Conservation (phyloP, 345 rosid genomes). For the Theobroma cacao region DNA sequence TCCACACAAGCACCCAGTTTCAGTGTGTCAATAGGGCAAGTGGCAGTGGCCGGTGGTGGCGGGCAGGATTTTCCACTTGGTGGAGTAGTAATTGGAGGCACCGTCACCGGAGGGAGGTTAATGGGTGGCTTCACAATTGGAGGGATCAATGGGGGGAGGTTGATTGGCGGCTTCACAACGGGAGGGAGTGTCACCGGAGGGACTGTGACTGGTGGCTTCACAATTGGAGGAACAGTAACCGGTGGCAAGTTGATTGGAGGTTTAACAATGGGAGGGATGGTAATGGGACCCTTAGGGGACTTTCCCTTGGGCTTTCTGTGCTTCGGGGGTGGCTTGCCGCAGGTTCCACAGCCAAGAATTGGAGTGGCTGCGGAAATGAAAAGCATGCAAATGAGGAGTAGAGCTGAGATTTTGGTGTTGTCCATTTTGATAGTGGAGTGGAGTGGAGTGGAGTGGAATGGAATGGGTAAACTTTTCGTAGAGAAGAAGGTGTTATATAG, state of each 20-base stretch:
- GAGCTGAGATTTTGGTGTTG: slow-evolving; percentile 48
- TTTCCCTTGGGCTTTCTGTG: slow-evolving; percentile 26
- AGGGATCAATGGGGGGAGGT: slow-evolving; percentile 29
- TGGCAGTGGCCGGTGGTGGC: slow-evolving; percentile 18
- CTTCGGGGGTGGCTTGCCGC: slow-evolving; percentile 41
- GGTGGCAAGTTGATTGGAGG: slow-evolving; percentile 34
- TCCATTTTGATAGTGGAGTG: slow-evolving; percentile 36
- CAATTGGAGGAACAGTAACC: slow-evolving; percentile 29
- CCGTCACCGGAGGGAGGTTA: slow-evolving; percentile 14
- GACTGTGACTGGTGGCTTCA: slow-evolving; percentile 26
- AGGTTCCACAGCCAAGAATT: slow-evolving; percentile 53
- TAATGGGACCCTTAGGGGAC: slow-evolving; percentile 12
- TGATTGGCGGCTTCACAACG: slow-evolving; percentile 25
- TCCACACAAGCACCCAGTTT: slow-evolving; percentile 93
- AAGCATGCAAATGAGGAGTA: slow-evolving; percentile 54
- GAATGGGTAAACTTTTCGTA: slow-evolving; percentile 15
- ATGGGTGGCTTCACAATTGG: slow-evolving; percentile 20
- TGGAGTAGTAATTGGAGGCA: slow-evolving; percentile 34
- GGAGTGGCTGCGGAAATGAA: slow-evolving; percentile 54
- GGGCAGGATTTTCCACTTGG: slow-evolving; percentile 19
- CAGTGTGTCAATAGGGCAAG: slow-evolving; percentile 80
- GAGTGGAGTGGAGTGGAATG: not conserved
- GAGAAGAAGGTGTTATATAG: slow-evolving; percentile 37
- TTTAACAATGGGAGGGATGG: slow-evolving; percentile 20
- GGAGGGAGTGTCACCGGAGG: slow-evolving; percentile 40